phyloP scores from a whole-genome alignment of 805 yeast species.

The Suhomyces vadensis region DNA sequence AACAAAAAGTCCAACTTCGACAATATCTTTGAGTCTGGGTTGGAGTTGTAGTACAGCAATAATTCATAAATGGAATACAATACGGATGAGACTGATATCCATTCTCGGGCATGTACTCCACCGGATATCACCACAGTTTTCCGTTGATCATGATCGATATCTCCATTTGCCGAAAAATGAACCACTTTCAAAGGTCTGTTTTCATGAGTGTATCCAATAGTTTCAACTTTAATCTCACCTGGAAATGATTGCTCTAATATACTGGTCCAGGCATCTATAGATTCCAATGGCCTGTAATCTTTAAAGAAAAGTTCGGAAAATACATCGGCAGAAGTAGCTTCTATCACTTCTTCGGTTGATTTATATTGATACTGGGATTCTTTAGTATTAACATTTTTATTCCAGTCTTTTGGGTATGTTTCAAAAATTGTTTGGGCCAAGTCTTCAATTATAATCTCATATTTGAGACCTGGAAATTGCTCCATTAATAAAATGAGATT shows the following conservation, averaged over 20 bases:
- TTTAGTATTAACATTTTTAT: constrained; percentile 16
- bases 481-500: constrained; percentile 23
- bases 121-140: constrained; percentile 76
- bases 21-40: constrained; percentile 45
- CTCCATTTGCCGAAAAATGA: constrained; percentile 52
- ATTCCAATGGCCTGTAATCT: constrained; percentile 64
- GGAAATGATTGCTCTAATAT: constrained; percentile 63
- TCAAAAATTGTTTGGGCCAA: constrained; percentile 58
- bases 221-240: constrained; percentile 58
- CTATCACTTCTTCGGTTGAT: constrained; percentile 12
- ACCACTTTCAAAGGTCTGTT: constrained; percentile 69
- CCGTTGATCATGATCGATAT: constrained; percentile 35
- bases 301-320: constrained; percentile 61
- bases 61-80: constrained; percentile 52
- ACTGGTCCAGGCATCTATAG: constrained; percentile 74
- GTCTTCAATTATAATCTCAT: constrained; percentile 53
- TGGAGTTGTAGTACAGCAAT: constrained; percentile 28
- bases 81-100: constrained; percentile 76
- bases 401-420: constrained; percentile 44
- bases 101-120: constrained; percentile 88
- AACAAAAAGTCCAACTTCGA: constrained; percentile 68
- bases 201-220: constrained; percentile 75
- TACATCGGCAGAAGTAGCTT: constrained; percentile 15
- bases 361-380: constrained; percentile 7
- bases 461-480: constrained; percentile 23